Evolutionary conservation across 306 rosid species (phyloP).

Genomic region (Elaeagnus macrophylla): DNA sequence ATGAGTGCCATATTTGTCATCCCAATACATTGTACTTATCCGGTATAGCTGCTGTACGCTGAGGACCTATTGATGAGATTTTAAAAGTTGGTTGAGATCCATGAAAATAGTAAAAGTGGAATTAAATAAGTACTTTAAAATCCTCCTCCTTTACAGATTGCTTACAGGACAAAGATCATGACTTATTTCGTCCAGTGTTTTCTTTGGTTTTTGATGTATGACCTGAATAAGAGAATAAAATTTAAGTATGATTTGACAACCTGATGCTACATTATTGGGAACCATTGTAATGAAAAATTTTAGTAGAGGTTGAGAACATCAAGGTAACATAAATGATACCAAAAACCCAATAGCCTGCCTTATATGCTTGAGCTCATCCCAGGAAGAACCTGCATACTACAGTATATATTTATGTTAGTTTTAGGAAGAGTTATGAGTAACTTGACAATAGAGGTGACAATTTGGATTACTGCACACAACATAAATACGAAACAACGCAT

Average conservation of each 20-base stretch:
- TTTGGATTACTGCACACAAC: too few species aligned
- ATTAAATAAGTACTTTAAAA: too few species aligned
- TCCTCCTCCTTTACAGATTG: conserved; percentile 34
- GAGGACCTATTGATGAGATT: conserved; percentile 65
- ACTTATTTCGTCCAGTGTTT: conserved; percentile 83
- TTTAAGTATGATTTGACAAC: conserved; percentile 1
- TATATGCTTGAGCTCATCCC: conserved; percentile 97
- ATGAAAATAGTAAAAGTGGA: neutral
- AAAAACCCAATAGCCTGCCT: conserved; percentile 99
- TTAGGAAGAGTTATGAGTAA: neutral
- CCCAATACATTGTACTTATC: conserved; percentile 99
- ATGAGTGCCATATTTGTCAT: conserved; percentile 97
- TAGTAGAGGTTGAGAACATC: too few species aligned
- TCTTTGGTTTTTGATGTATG: conserved; percentile 96
- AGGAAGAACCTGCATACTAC: conserved; percentile 89
- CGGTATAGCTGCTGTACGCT: conserved; percentile 97
- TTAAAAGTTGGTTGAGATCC: conserved; percentile 25
- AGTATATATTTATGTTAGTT: conserved; percentile 18
- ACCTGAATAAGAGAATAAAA: conserved; percentile 48
- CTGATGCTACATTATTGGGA: conserved; percentile 15
- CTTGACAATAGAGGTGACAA: too few species aligned
- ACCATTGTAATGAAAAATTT: neutral
- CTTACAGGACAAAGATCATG: conserved; percentile 96
- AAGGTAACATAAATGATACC: conserved; percentile 23
- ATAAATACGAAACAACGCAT: too few species aligned